Conservation (phyloP, 2,329 filamentous ascomycete species). For the Alternaria longipes region DNA sequence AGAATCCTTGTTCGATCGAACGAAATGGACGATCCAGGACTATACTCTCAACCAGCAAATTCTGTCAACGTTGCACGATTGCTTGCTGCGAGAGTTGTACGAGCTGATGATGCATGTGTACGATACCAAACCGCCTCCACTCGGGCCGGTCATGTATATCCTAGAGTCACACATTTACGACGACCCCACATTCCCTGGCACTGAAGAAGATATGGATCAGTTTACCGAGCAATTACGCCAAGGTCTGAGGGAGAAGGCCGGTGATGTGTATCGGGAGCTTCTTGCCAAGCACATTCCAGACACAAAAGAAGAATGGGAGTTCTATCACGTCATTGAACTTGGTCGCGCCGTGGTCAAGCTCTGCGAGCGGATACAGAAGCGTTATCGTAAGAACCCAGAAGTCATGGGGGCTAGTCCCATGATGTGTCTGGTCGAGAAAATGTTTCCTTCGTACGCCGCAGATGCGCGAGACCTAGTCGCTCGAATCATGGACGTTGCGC, state of each 20-base stretch:
- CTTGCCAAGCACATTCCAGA: constrained; percentile 83
- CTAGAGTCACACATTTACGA: constrained; percentile 82
- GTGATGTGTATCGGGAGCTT: constrained; percentile 79
- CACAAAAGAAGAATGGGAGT: constrained; percentile 85
- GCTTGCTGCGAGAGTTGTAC: constrained; percentile 85
- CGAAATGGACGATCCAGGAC: constrained; percentile 61
- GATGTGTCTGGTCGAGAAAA: constrained; percentile 79
- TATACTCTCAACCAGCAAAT: constrained; percentile 73
- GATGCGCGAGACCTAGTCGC: constrained; percentile 87
- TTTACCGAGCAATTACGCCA: constrained; percentile 78
- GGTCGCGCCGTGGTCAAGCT: constrained; percentile 86
- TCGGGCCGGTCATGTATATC: constrained; percentile 81
- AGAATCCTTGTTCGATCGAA: constrained; percentile 56
- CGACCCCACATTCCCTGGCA: constrained; percentile 78
- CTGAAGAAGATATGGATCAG: constrained; percentile 73
- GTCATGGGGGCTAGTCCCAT: constrained; percentile 79
- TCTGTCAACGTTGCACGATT: constrained; percentile 78
- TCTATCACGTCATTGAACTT: constrained; percentile 87
- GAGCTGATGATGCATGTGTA: constrained; percentile 88
- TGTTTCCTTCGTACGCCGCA: constrained; percentile 88
- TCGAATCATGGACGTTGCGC: constrained; percentile 78
- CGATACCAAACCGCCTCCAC: constrained; percentile 83
- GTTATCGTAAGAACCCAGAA: constrained; percentile 86
- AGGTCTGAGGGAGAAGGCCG: constrained; percentile 76
- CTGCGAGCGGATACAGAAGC: constrained; percentile 88